Evolutionary conservation across 1,284 basidiomycete species (phyloP).

Genomic region (Ustilago vetiveriae): DNA sequence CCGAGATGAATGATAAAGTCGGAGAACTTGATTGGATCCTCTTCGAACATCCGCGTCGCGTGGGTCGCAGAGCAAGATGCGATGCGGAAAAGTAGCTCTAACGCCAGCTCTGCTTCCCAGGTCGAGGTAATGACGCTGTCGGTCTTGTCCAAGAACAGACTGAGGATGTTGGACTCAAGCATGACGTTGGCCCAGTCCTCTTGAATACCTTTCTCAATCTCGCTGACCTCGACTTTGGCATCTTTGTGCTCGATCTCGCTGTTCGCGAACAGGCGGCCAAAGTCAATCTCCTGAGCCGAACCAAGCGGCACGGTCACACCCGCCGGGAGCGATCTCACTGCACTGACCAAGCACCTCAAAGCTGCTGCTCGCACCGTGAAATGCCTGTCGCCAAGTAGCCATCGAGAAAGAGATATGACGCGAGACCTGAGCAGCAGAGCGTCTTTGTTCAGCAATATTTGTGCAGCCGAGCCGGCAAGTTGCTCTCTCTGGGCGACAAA

Average conservation of each 20-base stretch:
- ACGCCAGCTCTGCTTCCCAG: slow-evolving; percentile 36
- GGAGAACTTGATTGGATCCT: slow-evolving; percentile 16
- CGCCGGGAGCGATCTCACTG: slow-evolving; percentile 32
- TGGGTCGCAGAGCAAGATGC: slow-evolving; percentile 39
- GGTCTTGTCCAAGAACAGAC: slow-evolving; percentile 29
- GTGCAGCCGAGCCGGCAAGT: not conserved
- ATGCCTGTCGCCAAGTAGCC: slow-evolving; percentile 54
- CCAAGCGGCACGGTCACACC: slow-evolving; percentile 10
- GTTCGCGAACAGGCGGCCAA: slow-evolving; percentile 13
- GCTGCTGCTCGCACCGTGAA: slow-evolving; percentile 54
- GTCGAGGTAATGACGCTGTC: slow-evolving; percentile 37
- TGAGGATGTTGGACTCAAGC: slow-evolving; percentile 30
- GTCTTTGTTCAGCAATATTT: slow-evolving; percentile 16
- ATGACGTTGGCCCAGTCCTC: slow-evolving; percentile 43
- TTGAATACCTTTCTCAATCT: slow-evolving; percentile 31
- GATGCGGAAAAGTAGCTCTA: slow-evolving; percentile 40
- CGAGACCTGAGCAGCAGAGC: slow-evolving; percentile 23
- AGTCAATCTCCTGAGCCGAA: slow-evolving; percentile 23
- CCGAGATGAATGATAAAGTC: slow-evolving; percentile 41
- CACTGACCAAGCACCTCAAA: slow-evolving; percentile 33
- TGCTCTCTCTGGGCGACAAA: not conserved
- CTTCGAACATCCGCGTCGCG: slow-evolving; percentile 19
- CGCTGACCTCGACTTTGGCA: slow-evolving; percentile 28
- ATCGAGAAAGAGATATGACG: slow-evolving; percentile 46
- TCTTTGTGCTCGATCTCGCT: slow-evolving; percentile 3